Percentiles rank a stretch among this genome's conserved stretches.
These are phyloP conservation scores for Cladosporium phlei DNA, from an alignment of 2,329 filamentous ascomycete genomes.

Conservation along the genomic window DNA sequence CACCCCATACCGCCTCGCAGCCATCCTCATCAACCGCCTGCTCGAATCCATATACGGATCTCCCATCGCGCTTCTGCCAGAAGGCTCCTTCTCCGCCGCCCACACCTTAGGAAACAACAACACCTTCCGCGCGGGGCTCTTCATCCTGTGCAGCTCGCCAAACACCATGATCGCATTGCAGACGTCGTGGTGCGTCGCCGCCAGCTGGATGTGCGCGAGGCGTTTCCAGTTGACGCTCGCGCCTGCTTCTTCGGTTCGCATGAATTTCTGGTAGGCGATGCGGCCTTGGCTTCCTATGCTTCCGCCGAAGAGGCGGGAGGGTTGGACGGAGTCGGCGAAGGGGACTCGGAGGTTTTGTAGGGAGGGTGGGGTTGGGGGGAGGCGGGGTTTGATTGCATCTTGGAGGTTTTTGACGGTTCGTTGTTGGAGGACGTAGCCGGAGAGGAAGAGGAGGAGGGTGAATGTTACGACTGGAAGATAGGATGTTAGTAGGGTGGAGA, in stretches of 20 bases:
- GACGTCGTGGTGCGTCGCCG: conserved; percentile 41
- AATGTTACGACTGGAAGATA: conserved; percentile 34
- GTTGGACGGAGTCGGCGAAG: conserved; percentile 16
- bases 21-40: conserved; percentile 40
- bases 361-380: conserved; percentile 36
- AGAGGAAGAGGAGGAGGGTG: conserved; percentile 66
- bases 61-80: conserved; percentile 32
- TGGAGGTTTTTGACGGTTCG: conserved; percentile 75
- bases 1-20: conserved; percentile 43
- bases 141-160: conserved; percentile 41
- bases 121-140: conserved; percentile 42
- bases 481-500: conserved; percentile 3
- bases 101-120: conserved; percentile 42
- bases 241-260: conserved; percentile 18
- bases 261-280: conserved; percentile 26
- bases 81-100: conserved; percentile 31
- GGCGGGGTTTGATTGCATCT: conserved; percentile 59
- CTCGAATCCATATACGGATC: conserved; percentile 43
- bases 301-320: conserved; percentile 26
- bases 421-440: conserved; percentile 83
- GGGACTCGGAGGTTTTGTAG: conserved; percentile 13
- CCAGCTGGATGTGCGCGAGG: conserved; percentile 46
- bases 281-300: conserved; percentile 18
- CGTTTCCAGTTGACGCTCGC: conserved; percentile 39
- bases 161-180: conserved; percentile 49